These are phyloP conservation scores for Kuraishia borneana DNA, from an alignment of 805 yeast genomes.

Conservation along the genomic window DNA sequence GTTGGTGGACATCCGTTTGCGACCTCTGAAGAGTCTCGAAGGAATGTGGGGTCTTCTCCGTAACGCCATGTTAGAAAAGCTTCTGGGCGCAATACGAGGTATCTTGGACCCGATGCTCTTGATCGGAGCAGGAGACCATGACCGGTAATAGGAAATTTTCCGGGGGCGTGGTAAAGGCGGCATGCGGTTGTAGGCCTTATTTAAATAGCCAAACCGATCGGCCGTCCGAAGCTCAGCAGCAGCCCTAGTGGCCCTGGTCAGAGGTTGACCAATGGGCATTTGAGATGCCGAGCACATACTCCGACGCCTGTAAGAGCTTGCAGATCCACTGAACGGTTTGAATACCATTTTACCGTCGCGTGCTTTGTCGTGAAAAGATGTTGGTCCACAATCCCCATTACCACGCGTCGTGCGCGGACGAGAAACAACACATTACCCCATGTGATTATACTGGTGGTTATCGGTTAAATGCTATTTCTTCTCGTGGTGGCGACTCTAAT, in stretches of 20 bases:
- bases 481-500: no score
- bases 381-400: no score
- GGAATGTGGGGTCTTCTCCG: conserved; percentile 2
- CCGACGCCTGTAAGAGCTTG: neutral
- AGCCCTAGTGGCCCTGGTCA: conserved; percentile 2
- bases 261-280: conserved; percentile 1
- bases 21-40: neutral
- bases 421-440: no score
- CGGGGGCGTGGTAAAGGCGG: conserved; percentile 45
- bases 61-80: conserved; percentile 9
- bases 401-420: no score
- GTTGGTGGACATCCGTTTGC: conserved; percentile 15
- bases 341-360: no score
- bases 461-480: no score
- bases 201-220: no score
- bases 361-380: no score
- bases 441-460: no score
- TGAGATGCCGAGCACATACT: neutral
- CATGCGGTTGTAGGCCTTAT: no score
- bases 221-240: conserved; percentile 1
- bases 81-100: conserved; percentile 10
- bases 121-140: conserved; percentile 6
- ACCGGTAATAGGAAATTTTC: conserved; percentile 35
- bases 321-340: neutral
- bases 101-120: conserved; percentile 10